These are phyloP conservation scores for Lentinula lateritia DNA, from an alignment of 768 basidiomycete species.

Conservation along the genomic window DNA sequence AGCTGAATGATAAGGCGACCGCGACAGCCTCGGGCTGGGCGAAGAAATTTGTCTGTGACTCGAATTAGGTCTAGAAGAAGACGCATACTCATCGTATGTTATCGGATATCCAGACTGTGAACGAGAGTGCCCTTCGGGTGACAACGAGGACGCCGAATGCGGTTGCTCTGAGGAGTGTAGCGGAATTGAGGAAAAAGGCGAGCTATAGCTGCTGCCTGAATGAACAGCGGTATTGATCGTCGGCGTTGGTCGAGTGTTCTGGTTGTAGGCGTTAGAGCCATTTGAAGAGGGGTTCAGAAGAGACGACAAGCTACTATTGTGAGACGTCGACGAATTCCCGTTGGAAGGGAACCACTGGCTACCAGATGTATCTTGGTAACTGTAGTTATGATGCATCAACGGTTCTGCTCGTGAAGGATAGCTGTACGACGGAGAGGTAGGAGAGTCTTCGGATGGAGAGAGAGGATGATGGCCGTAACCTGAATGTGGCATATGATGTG, in stretches of 20 bases:
- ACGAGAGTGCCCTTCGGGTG: slow-evolving; percentile 74
- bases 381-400: slow-evolving; percentile 23
- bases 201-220: slow-evolving; percentile 35
- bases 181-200: slow-evolving; percentile 66
- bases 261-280: slow-evolving; percentile 30
- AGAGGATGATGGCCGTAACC: slow-evolving; percentile 33
- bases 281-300: slow-evolving; percentile 62
- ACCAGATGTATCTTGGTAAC: slow-evolving; percentile 57
- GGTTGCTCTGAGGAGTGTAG: slow-evolving; percentile 58
- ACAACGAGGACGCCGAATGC: slow-evolving; percentile 55
- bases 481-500: slow-evolving; percentile 39
- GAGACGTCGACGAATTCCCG: slow-evolving; percentile 47
- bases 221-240: slow-evolving; percentile 58
- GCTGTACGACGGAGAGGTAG: slow-evolving; percentile 38
- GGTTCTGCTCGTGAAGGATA: slow-evolving; percentile 22
- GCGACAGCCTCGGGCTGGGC: slow-evolving; percentile 62
- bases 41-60: slow-evolving; percentile 63
- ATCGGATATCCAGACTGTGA: slow-evolving; percentile 86
- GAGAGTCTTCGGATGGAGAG: slow-evolving; percentile 63
- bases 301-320: slow-evolving; percentile 72
- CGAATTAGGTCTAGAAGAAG: slow-evolving; percentile 72
- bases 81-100: slow-evolving; percentile 61
- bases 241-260: slow-evolving; percentile 50
- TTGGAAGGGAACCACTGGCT: slow-evolving; percentile 45
- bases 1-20: slow-evolving; percentile 34